Percentiles rank a stretch among this genome's conserved stretches.
These are phyloP conservation scores for Acanthamoeba triangularis DNA, from an alignment of 208 protist species.

Conservation along the genomic window DNA sequence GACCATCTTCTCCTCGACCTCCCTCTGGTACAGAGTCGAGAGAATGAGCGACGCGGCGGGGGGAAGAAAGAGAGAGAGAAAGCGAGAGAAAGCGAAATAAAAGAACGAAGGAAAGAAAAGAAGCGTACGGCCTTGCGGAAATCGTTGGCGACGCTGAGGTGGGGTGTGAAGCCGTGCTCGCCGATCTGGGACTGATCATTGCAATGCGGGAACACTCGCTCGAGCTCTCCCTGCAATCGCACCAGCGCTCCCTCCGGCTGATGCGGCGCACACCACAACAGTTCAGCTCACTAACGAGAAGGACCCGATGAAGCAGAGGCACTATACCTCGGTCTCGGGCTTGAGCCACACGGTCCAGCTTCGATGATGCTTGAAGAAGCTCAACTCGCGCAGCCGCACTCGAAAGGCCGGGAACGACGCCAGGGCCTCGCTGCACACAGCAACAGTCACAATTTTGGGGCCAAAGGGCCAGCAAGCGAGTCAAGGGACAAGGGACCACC, in stretches of 20 bases:
- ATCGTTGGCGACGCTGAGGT: constrained; percentile 83
- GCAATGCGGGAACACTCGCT: constrained; percentile 69
- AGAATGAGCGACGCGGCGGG: no score
- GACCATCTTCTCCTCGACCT: constrained; percentile 3
- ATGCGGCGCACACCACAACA: background rate
- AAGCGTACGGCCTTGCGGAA: background rate
- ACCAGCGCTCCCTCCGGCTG: constrained; percentile 59
- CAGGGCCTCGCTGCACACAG: background rate
- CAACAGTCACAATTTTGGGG: background rate
- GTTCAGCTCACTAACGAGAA: background rate
- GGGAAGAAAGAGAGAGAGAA: no score
- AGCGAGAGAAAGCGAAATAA: no score
- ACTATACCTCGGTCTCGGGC: background rate
- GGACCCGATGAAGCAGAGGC: background rate
- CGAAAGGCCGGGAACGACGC: constrained; percentile 10
- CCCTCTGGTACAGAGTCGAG: background rate
- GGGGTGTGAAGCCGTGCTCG: constrained; percentile 76
- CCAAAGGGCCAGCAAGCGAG: no score
- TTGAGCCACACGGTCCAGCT: constrained; percentile 42
- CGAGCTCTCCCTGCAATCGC: constrained; percentile 58
- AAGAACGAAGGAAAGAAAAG: no score
- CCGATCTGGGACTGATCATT: constrained; percentile 75
- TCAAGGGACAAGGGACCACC: no score
- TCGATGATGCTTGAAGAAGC: constrained; percentile 27
- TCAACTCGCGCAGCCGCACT: background rate